phyloP scores from a whole-genome alignment of 73 alveolate species.

The Paramecium tetraurelia region DNA sequence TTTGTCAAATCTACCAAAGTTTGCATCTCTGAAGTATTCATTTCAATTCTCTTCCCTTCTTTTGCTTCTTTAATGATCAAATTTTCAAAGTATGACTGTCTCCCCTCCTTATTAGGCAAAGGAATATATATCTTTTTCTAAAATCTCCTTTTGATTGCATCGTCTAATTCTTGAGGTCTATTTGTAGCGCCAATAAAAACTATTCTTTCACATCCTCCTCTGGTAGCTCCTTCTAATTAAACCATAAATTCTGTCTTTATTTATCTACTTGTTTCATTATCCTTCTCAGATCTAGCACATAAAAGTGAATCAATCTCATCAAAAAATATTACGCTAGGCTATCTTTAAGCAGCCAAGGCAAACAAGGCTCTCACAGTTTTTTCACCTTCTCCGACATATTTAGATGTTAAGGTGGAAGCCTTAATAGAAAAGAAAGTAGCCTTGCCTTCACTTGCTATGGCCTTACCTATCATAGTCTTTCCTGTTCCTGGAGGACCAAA shows the following conservation, averaged over 20 bases:
- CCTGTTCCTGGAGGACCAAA: constrained; percentile 99
- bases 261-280: constrained; percentile 94
- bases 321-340: constrained; percentile 96
- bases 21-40: constrained; percentile 64
- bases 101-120: constrained; percentile 93
- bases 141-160: constrained; percentile 88
- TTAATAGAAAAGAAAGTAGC: constrained; percentile 93
- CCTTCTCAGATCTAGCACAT: constrained; percentile 92
- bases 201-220: constrained; percentile 42
- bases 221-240: constrained; percentile 84
- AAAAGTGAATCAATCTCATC: constrained; percentile 99
- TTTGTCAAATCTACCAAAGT: constrained; percentile 81
- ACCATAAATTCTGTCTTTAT: constrained; percentile 98
- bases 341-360: constrained; percentile 91
- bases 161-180: constrained; percentile 97
- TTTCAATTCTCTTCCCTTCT: constrained; percentile 45
- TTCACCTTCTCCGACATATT: constrained; percentile 98
- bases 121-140: constrained; percentile 93
- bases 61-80: constrained; percentile 78
- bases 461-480: constrained; percentile 96
- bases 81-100: constrained; percentile 78
- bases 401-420: constrained; percentile 89
- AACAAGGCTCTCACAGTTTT: constrained; percentile 90
- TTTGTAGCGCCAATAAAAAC: constrained; percentile 87
- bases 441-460: constrained; percentile 93